These are phyloP conservation scores for Fusarium citri DNA, from an alignment of 2,329 filamentous ascomycete genomes.

Conservation along the genomic window DNA sequence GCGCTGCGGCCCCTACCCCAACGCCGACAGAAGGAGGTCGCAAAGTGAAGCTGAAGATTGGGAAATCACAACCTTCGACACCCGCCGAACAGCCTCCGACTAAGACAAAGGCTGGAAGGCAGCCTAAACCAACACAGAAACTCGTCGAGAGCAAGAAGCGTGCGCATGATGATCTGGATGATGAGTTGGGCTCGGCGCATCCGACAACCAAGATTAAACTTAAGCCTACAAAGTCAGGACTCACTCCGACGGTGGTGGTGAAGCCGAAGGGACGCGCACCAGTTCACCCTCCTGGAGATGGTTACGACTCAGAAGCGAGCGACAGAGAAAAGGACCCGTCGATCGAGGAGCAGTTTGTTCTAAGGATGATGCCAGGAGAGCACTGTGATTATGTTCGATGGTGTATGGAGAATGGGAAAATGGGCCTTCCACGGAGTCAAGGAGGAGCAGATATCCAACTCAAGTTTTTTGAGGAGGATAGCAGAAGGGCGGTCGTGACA, in stretches of 20 bases:
- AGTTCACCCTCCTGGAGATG: constrained; percentile 80
- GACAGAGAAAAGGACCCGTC: constrained; percentile 88
- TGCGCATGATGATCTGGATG: constrained; percentile 66
- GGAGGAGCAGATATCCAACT: constrained; percentile 83
- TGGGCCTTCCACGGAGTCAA: constrained; percentile 72
- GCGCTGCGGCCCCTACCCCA: constrained; percentile 4
- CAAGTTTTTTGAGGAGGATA: constrained; percentile 80
- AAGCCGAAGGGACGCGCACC: constrained; percentile 77
- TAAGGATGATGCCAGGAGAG: constrained; percentile 88
- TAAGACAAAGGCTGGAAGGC: constrained; percentile 71
- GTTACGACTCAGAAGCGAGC: constrained; percentile 95
- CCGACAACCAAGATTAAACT: constrained; percentile 67
- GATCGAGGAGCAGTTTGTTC: constrained; percentile 88
- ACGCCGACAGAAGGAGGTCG: constrained; percentile 51
- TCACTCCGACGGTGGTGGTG: constrained; percentile 58
- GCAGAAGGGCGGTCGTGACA: constrained; percentile 77
- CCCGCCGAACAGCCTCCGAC: constrained; percentile 50
- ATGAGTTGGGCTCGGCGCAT: constrained; percentile 50
- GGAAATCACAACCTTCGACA: constrained; percentile 54
- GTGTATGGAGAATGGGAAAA: constrained; percentile 79
- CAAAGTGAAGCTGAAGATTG: constrained; percentile 58
- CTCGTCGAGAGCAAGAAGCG: constrained; percentile 71
- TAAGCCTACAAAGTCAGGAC: constrained; percentile 53
- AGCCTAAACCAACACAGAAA: constrained; percentile 69
- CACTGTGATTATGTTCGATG: constrained; percentile 86